These are phyloP conservation scores for Blastobotrys parvus DNA, from an alignment of 805 yeast genomes.

Conservation along the genomic window DNA sequence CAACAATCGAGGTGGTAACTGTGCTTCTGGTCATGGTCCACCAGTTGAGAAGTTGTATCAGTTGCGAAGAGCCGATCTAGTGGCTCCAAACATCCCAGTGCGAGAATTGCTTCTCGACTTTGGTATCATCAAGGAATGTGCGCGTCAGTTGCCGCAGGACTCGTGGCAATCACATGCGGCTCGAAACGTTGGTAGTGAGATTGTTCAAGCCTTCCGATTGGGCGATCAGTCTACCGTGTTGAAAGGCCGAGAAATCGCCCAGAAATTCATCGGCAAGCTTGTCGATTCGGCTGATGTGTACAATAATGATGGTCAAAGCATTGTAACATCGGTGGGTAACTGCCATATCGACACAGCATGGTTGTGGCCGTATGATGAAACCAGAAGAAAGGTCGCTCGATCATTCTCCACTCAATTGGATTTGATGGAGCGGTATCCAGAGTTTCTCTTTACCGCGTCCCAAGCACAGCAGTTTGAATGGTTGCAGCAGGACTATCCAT, in stretches of 20 bases:
- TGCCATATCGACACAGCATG: conserved; percentile 97
- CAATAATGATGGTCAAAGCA: conserved; percentile 26
- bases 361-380: conserved; percentile 97
- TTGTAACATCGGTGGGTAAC: conserved; percentile 76
- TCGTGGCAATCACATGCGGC: conserved; percentile 76
- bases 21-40: conserved; percentile 38
- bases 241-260: conserved; percentile 57
- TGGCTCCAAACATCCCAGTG: conserved; percentile 70
- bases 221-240: conserved; percentile 44
- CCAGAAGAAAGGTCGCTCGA: conserved; percentile 80
- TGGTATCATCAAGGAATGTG: conserved; percentile 80
- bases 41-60: conserved; percentile 58
- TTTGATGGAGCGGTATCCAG: conserved; percentile 77
- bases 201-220: conserved; percentile 74
- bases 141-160: conserved; percentile 60
- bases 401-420: conserved; percentile 90
- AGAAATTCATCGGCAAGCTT: conserved; percentile 51
- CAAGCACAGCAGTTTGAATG: conserved; percentile 93
- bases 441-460: conserved; percentile 84
- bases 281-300: conserved; percentile 58
- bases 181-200: conserved; percentile 58
- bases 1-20: conserved; percentile 85
- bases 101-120: conserved; percentile 67
- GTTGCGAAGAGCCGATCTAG: conserved; percentile 59
- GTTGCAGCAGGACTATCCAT: conserved; percentile 80